Conservation (phyloP, 495 filamentous ascomycete species). For the Xylaria scruposa region DNA sequence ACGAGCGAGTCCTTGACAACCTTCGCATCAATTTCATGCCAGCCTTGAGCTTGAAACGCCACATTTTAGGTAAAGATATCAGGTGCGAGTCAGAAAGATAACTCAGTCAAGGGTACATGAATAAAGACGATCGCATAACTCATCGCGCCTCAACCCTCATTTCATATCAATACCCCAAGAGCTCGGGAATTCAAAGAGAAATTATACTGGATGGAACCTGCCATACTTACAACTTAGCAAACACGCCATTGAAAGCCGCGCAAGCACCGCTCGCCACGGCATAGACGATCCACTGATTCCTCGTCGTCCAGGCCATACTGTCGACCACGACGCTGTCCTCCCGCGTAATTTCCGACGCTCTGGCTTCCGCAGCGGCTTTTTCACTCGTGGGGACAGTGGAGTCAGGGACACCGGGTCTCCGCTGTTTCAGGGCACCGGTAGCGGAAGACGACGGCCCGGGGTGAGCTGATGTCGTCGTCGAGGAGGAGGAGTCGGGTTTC, state of each 20-base stretch:
- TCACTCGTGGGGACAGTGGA: background rate
- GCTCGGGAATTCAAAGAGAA: background rate
- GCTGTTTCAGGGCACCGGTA: conserved; percentile 15
- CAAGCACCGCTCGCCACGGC: conserved; percentile 87
- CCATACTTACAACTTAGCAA: conserved; percentile 90
- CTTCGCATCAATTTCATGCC: background rate
- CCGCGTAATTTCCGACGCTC: background rate
- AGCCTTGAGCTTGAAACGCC: background rate
- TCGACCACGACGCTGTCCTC: background rate
- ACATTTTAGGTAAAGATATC: no score
- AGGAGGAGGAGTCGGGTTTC: conserved; percentile 1
- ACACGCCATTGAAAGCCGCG: conserved; percentile 92
- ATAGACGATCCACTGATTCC: conserved; percentile 76
- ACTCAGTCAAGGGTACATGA: background rate
- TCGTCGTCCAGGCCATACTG: conserved; percentile 41
- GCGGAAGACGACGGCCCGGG: conserved; percentile 2
- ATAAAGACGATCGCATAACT: background rate
- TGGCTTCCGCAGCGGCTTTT: background rate
- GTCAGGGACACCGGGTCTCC: conserved; percentile 3
- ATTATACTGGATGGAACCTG: no score
- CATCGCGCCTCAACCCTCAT: background rate
- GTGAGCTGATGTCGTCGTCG: background rate
- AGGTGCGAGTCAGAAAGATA: background rate
- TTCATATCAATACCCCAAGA: background rate
- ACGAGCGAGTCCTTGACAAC: background rate